Conservation (phyloP, 2,329 filamentous ascomycete genomes). For the Colletotrichum sp. region DNA sequence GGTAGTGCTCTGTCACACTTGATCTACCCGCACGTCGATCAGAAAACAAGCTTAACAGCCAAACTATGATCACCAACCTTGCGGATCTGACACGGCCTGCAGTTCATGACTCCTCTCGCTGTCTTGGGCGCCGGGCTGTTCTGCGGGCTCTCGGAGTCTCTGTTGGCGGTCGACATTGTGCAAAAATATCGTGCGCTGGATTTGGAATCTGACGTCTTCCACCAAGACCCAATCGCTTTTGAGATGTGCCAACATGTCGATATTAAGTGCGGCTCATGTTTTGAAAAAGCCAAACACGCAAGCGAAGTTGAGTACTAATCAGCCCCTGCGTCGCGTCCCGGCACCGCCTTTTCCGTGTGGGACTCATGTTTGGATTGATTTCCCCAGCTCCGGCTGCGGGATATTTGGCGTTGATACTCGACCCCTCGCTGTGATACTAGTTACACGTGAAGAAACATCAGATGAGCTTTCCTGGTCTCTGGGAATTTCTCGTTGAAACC, state of each 20-base stretch:
- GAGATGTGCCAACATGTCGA: background rate
- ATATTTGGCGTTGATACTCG: slow-evolving; percentile 1
- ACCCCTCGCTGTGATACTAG: slow-evolving; percentile 13
- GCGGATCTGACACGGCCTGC: slow-evolving; percentile 12
- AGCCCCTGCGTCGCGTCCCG: background rate
- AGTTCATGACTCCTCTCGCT: slow-evolving; percentile 8
- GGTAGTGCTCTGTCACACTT: slow-evolving; percentile 19
- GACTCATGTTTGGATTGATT: slow-evolving; percentile 1
- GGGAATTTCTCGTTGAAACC: slow-evolving; percentile 11
- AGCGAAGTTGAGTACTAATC: background rate
- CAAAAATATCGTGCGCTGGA: background rate
- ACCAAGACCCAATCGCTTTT: background rate
- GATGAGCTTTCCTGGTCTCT: slow-evolving; percentile 4
- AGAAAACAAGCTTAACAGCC: slow-evolving; percentile 3
- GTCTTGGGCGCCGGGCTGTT: background rate
- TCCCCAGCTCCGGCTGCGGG: background rate
- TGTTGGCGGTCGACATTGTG: slow-evolving; percentile 6
- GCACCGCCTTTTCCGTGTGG: slow-evolving; percentile 9
- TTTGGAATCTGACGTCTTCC: background rate
- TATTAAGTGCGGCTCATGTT: slow-evolving; percentile 11
- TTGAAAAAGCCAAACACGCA: background rate
- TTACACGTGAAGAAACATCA: slow-evolving; percentile 8
- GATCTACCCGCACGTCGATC: slow-evolving; percentile 15
- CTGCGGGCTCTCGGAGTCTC: slow-evolving; percentile 2
- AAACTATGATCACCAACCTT: background rate